These are phyloP conservation scores for Mycena sp. DNA, from an alignment of 1,284 basidiomycete species.

Conservation along the genomic window DNA sequence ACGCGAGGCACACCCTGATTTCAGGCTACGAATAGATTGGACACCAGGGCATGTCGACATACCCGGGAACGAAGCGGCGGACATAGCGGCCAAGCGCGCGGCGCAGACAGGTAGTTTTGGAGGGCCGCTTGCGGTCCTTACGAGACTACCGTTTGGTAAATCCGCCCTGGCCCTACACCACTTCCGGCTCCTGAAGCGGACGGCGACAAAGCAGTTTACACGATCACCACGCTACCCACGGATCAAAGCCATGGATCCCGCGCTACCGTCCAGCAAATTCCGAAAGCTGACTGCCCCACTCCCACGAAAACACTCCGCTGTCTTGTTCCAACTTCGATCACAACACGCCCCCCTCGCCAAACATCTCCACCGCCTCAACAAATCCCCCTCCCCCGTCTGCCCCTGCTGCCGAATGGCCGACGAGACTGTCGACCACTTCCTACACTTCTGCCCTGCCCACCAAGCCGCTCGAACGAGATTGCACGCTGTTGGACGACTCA, in stretches of 20 bases:
- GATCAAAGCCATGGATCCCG: not conserved
- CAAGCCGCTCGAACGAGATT: not conserved
- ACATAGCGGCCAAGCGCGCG: not conserved
- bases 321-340: constrained; percentile 42
- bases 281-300: constrained; percentile 9
- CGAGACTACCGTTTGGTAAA: no score
- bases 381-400: constrained; percentile 30
- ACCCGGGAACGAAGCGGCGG: not conserved
- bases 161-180: no score
- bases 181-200: no score
- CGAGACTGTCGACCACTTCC: constrained; percentile 39
- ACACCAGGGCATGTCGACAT: not conserved
- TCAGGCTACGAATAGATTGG: not conserved
- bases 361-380: constrained; percentile 35
- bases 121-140: no score
- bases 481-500: not conserved
- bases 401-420: constrained; percentile 29
- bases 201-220: not conserved
- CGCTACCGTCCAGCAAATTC: not conserved
- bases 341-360: constrained; percentile 33
- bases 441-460: constrained; percentile 35
- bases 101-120: not conserved
- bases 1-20: not conserved
- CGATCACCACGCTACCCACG: not conserved
- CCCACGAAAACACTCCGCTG: constrained; percentile 19